Percentiles rank a stretch among this genome's conserved stretches.
These are phyloP conservation scores for Pichia deserticola DNA, from an alignment of 805 yeast genomes.

Conservation along the genomic window DNA sequence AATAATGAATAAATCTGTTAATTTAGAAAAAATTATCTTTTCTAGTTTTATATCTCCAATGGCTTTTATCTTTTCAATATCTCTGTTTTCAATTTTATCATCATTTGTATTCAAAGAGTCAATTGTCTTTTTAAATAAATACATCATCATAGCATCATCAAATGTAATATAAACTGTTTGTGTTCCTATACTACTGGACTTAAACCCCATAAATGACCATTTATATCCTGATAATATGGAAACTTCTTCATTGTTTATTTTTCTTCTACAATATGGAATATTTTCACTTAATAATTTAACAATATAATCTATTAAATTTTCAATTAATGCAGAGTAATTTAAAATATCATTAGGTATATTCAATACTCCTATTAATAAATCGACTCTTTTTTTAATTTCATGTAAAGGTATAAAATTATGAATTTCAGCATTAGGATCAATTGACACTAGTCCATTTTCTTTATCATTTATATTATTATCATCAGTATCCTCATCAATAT, in stretches of 20 bases:
- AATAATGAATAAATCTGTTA: not conserved
- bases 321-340: too few species aligned
- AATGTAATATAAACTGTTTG: constrained; percentile 22
- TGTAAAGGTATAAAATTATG: not conserved
- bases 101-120: constrained; percentile 3
- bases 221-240: constrained; percentile 10
- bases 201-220: constrained; percentile 20
- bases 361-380: constrained; percentile 13
- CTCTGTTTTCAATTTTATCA: too few species aligned
- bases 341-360: constrained; percentile 16
- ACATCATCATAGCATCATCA: constrained; percentile 21
- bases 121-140: constrained; percentile 15
- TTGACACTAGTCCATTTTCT: not conserved
- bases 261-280: not conserved
- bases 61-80: not conserved
- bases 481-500: not conserved
- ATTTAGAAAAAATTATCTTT: not conserved
- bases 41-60: not conserved
- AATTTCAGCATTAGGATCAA: not conserved
- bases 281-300: not conserved
- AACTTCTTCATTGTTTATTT: not conserved
- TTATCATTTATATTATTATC: not conserved
- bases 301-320: not conserved
- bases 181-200: constrained; percentile 11
- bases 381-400: constrained; percentile 8